phyloP scores from a whole-genome alignment of 805 yeast species.

The Ogataea degrootiae region DNA sequence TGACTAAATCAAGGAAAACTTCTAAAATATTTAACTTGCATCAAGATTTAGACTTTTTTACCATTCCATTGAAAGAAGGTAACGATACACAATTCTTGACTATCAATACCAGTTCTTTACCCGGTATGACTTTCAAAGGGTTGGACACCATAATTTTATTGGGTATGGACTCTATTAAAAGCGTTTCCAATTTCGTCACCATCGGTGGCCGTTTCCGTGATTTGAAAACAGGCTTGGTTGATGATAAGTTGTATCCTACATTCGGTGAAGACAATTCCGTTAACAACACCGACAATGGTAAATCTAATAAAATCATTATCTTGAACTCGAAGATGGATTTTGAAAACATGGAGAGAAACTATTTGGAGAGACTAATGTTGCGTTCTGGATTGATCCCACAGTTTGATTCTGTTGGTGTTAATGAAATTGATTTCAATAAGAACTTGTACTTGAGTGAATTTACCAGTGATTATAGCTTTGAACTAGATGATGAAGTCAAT shows the following conservation, averaged over 20 bases:
- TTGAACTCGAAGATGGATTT: constrained; percentile 22
- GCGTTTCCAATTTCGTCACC: constrained; percentile 15
- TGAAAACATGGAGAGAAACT: constrained; percentile 27
- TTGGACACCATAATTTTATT: constrained; percentile 24
- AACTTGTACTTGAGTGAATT: constrained; percentile 6
- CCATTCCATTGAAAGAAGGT: neutral
- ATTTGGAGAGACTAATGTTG: constrained; percentile 26
- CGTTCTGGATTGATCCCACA: constrained; percentile 25
- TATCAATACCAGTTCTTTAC: constrained; percentile 19
- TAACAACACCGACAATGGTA: neutral
- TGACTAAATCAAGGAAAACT: constrained; percentile 9
- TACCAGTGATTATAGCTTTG: constrained; percentile 8
- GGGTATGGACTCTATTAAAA: constrained; percentile 30
- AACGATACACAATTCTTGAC: constrained; percentile 18
- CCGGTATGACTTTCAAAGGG: constrained; percentile 26
- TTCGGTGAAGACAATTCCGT: constrained; percentile 7
- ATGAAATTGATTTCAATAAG: constrained; percentile 16
- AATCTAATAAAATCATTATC: constrained; percentile 10
- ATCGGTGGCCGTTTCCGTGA: constrained; percentile 26
- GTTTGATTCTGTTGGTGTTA: constrained; percentile 15
- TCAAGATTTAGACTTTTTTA: constrained; percentile 15
- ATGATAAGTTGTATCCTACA: constrained; percentile 10
- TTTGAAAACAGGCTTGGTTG: constrained; percentile 13
- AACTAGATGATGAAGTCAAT: neutral
- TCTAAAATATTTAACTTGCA: constrained; percentile 10